These are phyloP conservation scores for Petunia axillaris DNA, from an alignment of 257 asterid species.

Conservation along the genomic window DNA sequence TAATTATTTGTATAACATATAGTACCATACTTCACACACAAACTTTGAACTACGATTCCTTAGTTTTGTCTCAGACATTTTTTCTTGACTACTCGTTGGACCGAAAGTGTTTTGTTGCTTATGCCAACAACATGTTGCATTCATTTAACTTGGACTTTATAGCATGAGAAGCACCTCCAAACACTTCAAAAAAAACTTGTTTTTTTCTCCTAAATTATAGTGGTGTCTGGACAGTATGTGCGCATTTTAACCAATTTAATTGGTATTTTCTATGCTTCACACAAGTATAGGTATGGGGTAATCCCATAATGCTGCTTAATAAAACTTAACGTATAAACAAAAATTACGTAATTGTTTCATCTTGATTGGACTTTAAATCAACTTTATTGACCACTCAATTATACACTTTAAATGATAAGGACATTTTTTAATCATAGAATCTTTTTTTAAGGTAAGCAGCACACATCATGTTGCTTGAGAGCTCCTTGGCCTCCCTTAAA, in stretches of 20 bases:
- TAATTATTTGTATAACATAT: slow-evolving; percentile 23
- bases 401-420: slow-evolving; percentile 29
- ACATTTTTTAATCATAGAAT: slow-evolving; percentile 41
- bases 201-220: not conserved
- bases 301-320: too few relatives aligned
- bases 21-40: not conserved
- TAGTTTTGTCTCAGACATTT: slow-evolving; percentile 34
- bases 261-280: too few relatives aligned
- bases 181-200: slow-evolving; percentile 22
- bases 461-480: slow-evolving; percentile 14
- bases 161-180: slow-evolving; percentile 44
- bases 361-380: too few relatives aligned
- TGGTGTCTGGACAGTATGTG: too few relatives aligned
- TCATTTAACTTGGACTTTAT: slow-evolving; percentile 36
- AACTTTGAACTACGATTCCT: slow-evolving; percentile 25
- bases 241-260: too few relatives aligned
- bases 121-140: slow-evolving; percentile 33
- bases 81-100: slow-evolving; percentile 43
- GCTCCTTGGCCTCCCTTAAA: slow-evolving; percentile 4
- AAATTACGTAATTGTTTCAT: too few relatives aligned
- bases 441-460: slow-evolving; percentile 23
- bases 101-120: slow-evolving; percentile 21
- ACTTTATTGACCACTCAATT: not conserved
- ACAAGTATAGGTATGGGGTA: too few relatives aligned
- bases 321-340: too few relatives aligned